Evolutionary conservation across 257 asterid genomes (phyloP), one percentile per base, ranked within the genome.

Genomic region (Perilla frutescens): DNA sequence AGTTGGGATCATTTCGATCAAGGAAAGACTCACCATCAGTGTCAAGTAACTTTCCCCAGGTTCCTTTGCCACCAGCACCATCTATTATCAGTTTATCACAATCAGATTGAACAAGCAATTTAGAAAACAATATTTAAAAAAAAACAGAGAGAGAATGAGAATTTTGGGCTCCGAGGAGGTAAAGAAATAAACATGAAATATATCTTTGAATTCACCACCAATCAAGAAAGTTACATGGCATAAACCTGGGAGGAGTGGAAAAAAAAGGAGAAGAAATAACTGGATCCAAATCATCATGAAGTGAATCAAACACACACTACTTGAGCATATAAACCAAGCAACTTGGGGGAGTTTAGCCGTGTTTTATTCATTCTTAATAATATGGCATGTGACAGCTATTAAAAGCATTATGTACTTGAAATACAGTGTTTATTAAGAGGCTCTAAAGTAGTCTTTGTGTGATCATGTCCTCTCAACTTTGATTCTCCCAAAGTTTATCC

Each of bases 1-100:
- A 94, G 88, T 94, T 94, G 77, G 97, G 98, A 79, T 91, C 98
- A 75, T 91, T 94, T 15, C 83, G 83, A 77, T 94, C 98, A 36
- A 89, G 76, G 58, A 37, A 84, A 64, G 87, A 80, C 12, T 78
- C 96, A 48, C 88, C 95, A 73, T 81, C 93, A 66, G 96, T 90
- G 81, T 92, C 99, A 14, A 95, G 89, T 66, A 92, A 81, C 67
- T 88, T 95, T 53, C 99, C 99, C 99, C 99, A 95, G 57, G 98
- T 89, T 58, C 99, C 99, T 88, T 95, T 95, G 50, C 99, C 99
- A 37, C 99, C 99, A 69, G 88, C 99, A 55, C 99, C 99, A 87
- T 95, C 99, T 95, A 81, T 83, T 58, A 69, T n/a, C n/a, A n/a
- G n/a, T n/a, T n/a, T n/a, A n/a, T 71, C 79, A 77, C 66, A 84